Evolutionary conservation across 1,139 yeast genomes (phyloP), one percentile per base, ranked within the genome.

Genomic region (Suhomyces coccinellae): DNA sequence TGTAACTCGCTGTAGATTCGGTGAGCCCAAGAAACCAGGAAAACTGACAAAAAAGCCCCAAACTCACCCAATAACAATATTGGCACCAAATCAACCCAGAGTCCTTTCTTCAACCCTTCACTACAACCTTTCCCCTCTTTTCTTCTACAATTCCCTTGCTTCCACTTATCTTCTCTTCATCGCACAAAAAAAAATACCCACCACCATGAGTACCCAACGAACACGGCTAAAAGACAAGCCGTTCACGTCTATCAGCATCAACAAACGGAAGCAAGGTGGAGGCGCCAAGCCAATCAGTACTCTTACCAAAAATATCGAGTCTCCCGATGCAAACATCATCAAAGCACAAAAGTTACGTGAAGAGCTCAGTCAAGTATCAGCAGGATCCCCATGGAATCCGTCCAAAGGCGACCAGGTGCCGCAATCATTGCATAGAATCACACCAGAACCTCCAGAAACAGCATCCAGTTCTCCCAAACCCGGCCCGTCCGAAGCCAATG

Each of bases 231-330:
- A 47, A 34, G 52, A 46, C 40, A 49, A 49, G 43, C 44, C 45
- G 36, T 49, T 42, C 37, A 38, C 36, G 27, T 45, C 50, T 30
- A 40, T 49, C 17, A 42, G 48, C 27, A 37, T 47, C 24, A 38
- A 36, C 35, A 45, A 45, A 30, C 37, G 44, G 26, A 48, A 48
- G 33, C 50, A 38, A 20, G 50, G 50, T 13, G 52, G 52, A 7
- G 52, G 52, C 2, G 45, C 44, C 33, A 40, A 40, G 22, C 52
- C 52, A 15, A 34, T 47, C 42, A 47, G 46, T 37, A 49, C 36
- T 3, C 30, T 49, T 10, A 40, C 45, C 26, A 28, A 28, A 31
- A 38, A 28, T 13, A 16, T 33, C 29, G 40, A 38, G 16, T n/a
- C 33, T 16, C 33, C 39, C 17, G 35, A 37, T 17, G 28, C 24